Conservation (phyloP, 139 green algal genomes). For the Eudorina sp. region DNA sequence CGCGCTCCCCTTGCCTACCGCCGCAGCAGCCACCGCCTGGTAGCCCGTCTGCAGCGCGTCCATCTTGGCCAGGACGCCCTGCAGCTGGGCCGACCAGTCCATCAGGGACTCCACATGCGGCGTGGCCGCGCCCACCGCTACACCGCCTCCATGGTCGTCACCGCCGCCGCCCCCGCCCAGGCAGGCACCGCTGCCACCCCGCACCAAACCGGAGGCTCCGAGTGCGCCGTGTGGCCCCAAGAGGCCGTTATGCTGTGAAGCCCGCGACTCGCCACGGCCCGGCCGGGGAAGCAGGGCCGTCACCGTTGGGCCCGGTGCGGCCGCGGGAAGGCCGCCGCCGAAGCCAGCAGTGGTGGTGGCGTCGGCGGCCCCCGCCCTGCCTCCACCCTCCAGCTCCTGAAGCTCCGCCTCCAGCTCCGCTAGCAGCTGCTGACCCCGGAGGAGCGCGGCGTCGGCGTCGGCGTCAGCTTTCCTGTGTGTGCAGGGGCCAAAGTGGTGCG, state of each 20-base stretch:
- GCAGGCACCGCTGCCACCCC: too few relatives aligned
- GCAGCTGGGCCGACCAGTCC: constrained; percentile 35
- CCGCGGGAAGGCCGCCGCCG: too few relatives aligned
- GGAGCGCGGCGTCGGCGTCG: neutral
- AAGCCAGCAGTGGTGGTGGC: neutral
- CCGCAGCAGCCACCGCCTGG: neutral
- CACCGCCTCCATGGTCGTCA: neutral
- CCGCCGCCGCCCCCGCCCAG: neutral
- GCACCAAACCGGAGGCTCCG: too few relatives aligned
- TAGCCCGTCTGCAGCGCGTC: constrained; percentile 43
- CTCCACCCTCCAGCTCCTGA: neutral
- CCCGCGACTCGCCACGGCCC: neutral
- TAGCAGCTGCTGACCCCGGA: constrained; percentile 41
- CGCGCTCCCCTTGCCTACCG: neutral
- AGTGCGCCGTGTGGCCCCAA: too few relatives aligned
- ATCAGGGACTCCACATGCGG: neutral
- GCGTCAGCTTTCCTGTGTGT: neutral
- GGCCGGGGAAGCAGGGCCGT: neutral
- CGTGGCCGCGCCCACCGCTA: neutral
- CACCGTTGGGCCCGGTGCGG: too few relatives aligned
- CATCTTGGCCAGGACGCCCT: constrained; percentile 21
- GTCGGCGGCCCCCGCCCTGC: neutral
- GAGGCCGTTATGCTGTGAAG: too few relatives aligned
- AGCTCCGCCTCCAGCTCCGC: constrained; percentile 45
- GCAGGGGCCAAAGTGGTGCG: too few relatives aligned